Percentiles rank a stretch among this genome's conserved stretches.
phyloP scores from a whole-genome alignment of 2,329 filamentous ascomycete species.

The Clarireedia hainanense region DNA sequence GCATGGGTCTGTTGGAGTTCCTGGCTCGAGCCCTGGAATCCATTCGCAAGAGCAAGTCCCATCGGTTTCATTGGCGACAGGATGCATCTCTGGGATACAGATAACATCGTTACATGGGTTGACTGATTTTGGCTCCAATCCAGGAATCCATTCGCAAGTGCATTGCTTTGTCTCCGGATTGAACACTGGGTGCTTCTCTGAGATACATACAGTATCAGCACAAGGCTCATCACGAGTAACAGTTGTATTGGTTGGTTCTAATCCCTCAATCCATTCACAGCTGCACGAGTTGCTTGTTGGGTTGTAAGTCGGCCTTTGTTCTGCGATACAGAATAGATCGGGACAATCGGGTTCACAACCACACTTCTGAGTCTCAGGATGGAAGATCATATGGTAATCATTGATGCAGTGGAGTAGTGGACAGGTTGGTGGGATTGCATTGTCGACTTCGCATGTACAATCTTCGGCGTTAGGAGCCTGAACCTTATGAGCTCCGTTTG shows the following conservation, averaged over 20 bases:
- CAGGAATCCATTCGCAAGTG: slow-evolving; percentile 15
- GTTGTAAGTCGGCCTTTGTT: slow-evolving; percentile 11
- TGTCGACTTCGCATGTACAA: slow-evolving; percentile 15
- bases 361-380: slow-evolving; percentile 15
- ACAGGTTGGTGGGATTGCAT: slow-evolving; percentile 10
- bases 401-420: slow-evolving; percentile 16
- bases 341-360: slow-evolving; percentile 16
- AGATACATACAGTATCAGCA: slow-evolving; percentile 13
- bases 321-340: slow-evolving; percentile 15
- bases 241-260: slow-evolving; percentile 6
- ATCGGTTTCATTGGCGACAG: slow-evolving; percentile 4
- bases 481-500: slow-evolving; percentile 11
- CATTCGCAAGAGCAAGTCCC: slow-evolving; percentile 9
- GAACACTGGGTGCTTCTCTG: slow-evolving; percentile 11
- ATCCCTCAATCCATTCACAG: slow-evolving; percentile 13
- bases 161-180: slow-evolving; percentile 5
- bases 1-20: not conserved
- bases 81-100: slow-evolving; percentile 13
- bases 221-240: slow-evolving; percentile 7
- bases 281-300: slow-evolving; percentile 11
- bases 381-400: slow-evolving; percentile 15
- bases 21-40: slow-evolving; percentile 4
- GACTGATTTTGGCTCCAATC: slow-evolving; percentile 6
- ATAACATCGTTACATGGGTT: slow-evolving; percentile 4
- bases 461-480: slow-evolving; percentile 5